A percentile compares a stretch with the other conserved stretches of the same genome.
These are phyloP conservation scores for Aquilaria yunnanensis DNA, from an alignment of 345 rosid genomes.

Conservation along the genomic window DNA sequence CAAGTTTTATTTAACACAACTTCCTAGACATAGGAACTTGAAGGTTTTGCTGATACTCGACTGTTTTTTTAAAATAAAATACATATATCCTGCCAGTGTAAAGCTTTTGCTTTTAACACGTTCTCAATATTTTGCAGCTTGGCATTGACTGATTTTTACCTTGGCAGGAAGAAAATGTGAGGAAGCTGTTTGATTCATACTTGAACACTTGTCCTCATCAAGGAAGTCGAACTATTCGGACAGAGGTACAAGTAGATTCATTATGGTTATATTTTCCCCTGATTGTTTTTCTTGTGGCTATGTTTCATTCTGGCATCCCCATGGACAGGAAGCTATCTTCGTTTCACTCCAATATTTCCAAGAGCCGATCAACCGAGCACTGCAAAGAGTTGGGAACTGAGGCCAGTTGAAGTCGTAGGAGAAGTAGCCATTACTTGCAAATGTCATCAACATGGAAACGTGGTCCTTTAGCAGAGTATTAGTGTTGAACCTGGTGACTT, in stretches of 20 bases:
- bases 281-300: not conserved
- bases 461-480: too few species aligned
- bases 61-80: too few species aligned
- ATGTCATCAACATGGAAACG: too few species aligned
- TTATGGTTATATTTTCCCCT: not conserved
- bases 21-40: too few species aligned
- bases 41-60: too few species aligned
- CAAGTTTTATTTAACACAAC: too few species aligned
- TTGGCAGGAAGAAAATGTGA: slow-evolving; percentile 51
- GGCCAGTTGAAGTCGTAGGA: not conserved
- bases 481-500: too few species aligned
- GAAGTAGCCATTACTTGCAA: too few species aligned
- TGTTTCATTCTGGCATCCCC: not conserved
- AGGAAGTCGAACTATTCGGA: slow-evolving; percentile 91
- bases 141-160: too few species aligned
- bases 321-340: slow-evolving; percentile 68
- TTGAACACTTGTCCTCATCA: slow-evolving; percentile 86
- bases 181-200: slow-evolving; percentile 54
- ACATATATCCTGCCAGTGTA: too few species aligned
- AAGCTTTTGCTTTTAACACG: too few species aligned
- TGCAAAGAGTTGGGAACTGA: slow-evolving; percentile 26
- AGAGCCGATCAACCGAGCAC: slow-evolving; percentile 60
- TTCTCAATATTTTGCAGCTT: too few species aligned
- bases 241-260: slow-evolving; percentile 44
- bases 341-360: slow-evolving; percentile 86